Base-by-base conservation (phyloP, 2,329 filamentous ascomycete genomes). In the Fusarium duplospermum region DNA sequence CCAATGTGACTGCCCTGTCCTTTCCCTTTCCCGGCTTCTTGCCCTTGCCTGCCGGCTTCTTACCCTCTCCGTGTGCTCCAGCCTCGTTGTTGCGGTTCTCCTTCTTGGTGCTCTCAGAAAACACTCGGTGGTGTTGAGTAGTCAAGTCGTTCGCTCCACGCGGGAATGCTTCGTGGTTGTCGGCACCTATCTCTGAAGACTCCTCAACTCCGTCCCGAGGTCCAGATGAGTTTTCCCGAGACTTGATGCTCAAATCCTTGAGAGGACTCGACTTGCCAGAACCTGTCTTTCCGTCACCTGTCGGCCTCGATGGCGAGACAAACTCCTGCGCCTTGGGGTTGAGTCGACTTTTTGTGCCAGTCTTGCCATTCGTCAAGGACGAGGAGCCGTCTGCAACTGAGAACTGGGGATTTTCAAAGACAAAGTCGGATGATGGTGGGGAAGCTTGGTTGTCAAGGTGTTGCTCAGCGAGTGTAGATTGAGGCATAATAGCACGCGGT, bases 301-400 rank as follows among this genome's bases (percentile, higher is more conserved):
- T 33, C 13, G 24, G 50, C 45, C 74, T 69, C 1, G 72, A 70
- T 31, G 77, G 77, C 4, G 77, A 79, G 24, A 73, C 66, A 66
- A 77, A 78, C 58, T 76, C 76, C 52, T 72, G 64, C 11, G 77
- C 77, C 24, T 65, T 45, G 10, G 74, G 74, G 27, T 76, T 76
- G 14, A 76, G 54, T 9, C 62, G 67, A n/a, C 67, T 69, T 24
- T 24, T 66, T 38, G 70, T 54, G 13, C 57, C 33, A 40, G 54
- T 66, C 16, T 62, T 71, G 11, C 42, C 58, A 20, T 24, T 38
- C 7, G 50, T 35, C 13, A 42, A 45, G 18, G 35, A 16, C 24
- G 50, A 36, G 4, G 42, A 7, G 29, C 9, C 20, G 24, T 63
- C 27, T 5, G 36, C n/a, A 4, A 7, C 24, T 6, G 63, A 4